phyloP scores from a whole-genome alignment of 2,329 filamentous ascomycete species.

The Sarocladium kiliense region DNA sequence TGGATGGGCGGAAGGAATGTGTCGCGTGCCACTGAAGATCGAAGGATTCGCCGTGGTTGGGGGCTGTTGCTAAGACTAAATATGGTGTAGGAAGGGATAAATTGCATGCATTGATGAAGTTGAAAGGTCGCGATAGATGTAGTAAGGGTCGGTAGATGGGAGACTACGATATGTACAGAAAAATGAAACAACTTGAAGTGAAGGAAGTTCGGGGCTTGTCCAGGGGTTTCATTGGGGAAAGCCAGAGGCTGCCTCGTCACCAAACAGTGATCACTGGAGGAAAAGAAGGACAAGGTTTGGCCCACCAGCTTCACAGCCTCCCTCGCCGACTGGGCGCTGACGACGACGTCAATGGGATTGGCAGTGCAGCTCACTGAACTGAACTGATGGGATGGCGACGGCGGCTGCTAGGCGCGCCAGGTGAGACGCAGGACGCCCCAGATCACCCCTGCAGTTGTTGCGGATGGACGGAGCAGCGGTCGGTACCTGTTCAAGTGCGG shows the following conservation, averaged over 20 bases:
- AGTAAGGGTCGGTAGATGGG: not conserved
- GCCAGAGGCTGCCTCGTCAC: not conserved
- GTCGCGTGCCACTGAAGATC: not conserved
- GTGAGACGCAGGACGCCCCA: slow-evolving; percentile 1
- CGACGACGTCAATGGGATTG: not conserved
- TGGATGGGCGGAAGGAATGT: slow-evolving; percentile 5
- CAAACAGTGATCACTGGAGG: not conserved
- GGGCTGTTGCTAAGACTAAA: not conserved
- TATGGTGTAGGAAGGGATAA: not conserved
- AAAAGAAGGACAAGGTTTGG: slow-evolving; percentile 5
- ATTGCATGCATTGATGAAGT: not conserved
- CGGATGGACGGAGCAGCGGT: too few relatives aligned
- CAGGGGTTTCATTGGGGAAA: not conserved
- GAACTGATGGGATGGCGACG: too few relatives aligned
- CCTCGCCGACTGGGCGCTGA: not conserved
- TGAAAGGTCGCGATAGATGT: not conserved
- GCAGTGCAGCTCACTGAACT: too few relatives aligned
- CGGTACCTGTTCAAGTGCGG: not conserved
- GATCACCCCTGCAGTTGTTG: not conserved
- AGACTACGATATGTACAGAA: not conserved
- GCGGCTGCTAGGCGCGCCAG: not conserved
- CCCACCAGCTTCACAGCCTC: slow-evolving; percentile 1
- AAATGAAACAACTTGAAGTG: not conserved
- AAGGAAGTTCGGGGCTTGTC: not conserved
- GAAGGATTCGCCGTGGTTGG: not conserved